phyloP scores from a whole-genome alignment of 2,329 filamentous ascomycete species.

The Penicillium digitatum region DNA sequence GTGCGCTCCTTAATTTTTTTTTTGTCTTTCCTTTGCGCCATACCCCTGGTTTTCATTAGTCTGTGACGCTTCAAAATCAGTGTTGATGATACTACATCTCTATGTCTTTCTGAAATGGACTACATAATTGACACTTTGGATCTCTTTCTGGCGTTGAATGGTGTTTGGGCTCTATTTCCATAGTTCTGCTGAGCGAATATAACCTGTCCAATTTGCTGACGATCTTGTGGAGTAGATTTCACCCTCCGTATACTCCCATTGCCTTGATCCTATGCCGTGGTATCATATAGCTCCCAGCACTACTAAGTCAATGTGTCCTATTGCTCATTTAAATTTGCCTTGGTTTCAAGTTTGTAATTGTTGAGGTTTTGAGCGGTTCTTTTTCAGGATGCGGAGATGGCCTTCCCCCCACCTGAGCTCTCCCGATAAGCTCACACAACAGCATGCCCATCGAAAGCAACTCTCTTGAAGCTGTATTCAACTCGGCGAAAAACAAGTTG shows the following conservation, averaged over 20 bases:
- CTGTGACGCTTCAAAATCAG: conserved; percentile 12
- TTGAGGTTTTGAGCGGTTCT: background rate
- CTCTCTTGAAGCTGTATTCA: background rate
- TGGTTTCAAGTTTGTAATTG: background rate
- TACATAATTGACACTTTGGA: background rate
- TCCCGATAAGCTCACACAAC: background rate
- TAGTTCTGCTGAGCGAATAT: background rate
- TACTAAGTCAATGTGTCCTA: background rate
- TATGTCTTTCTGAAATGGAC: background rate
- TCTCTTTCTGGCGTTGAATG: background rate
- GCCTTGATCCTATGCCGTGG: too few species aligned
- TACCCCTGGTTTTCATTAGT: conserved; percentile 20
- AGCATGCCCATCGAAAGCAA: background rate
- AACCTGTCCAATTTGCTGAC: background rate
- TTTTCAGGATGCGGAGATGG: background rate
- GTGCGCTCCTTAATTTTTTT: conserved; percentile 14
- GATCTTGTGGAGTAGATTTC: background rate
- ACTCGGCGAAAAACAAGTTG: background rate
- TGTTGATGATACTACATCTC: conserved; percentile 3
- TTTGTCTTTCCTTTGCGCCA: conserved; percentile 13
- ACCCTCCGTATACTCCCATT: background rate
- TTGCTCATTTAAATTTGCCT: background rate
- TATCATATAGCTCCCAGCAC: too few species aligned
- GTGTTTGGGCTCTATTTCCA: background rate
- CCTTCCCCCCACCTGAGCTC: background rate